These are phyloP conservation scores for Cornus suecica DNA, from an alignment of 148 eudicot genomes.

Conservation along the genomic window DNA sequence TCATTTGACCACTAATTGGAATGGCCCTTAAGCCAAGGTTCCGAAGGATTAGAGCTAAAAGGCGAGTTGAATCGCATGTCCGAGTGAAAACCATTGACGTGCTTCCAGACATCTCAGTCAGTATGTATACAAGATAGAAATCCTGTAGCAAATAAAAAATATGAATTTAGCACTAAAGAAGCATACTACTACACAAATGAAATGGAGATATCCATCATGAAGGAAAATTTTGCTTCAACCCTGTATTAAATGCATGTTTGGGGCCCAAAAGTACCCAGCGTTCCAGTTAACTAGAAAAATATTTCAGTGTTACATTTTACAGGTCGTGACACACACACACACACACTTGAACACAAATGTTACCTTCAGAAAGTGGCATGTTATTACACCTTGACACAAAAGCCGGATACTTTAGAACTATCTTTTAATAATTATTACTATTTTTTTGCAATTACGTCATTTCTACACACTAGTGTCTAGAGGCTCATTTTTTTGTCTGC, in stretches of 20 bases:
- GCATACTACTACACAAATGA: background rate
- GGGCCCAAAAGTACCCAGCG: background rate
- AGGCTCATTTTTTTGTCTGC: background rate
- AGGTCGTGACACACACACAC: too few species aligned
- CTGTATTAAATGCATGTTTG: background rate
- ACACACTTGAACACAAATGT: too few species aligned
- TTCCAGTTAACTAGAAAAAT: too few species aligned
- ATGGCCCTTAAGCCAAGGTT: constrained; percentile 84
- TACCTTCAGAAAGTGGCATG: too few species aligned
- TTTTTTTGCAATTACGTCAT: background rate
- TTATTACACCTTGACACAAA: too few species aligned
- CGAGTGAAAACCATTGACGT: constrained; percentile 86
- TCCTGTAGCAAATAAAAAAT: constrained; percentile 36
- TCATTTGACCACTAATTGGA: constrained; percentile 87
- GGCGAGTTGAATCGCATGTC: constrained; percentile 66
- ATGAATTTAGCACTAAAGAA: background rate
- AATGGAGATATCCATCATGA: background rate
- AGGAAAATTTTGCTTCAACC: constrained; percentile 1
- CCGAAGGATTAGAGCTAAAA: constrained; percentile 71
- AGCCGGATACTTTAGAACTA: too few species aligned
- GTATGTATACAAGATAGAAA: constrained; percentile 77
- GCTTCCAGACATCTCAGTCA: constrained; percentile 69
- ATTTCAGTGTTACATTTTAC: too few species aligned
- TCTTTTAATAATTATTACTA: too few species aligned
- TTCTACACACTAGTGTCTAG: background rate